A percentile compares a stretch with the other conserved stretches of the same genome.
Conservation (phyloP, 108 stramenopile genomes). For the Stephanodiscus triporus region DNA sequence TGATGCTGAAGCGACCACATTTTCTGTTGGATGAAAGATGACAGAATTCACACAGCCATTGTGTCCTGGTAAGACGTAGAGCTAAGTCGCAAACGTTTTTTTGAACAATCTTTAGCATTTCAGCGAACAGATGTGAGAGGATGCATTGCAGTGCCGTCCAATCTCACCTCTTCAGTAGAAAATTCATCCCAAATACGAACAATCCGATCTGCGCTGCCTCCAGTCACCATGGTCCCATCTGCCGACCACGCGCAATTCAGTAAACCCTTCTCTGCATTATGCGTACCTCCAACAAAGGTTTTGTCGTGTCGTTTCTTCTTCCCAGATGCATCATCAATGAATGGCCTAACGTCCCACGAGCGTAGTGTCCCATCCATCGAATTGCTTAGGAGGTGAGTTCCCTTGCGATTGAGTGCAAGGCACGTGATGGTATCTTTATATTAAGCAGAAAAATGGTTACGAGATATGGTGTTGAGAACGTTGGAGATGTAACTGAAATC, state of each 20-base stretch:
- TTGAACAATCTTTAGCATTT: neutral
- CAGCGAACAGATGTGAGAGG: neutral
- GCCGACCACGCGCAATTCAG: constrained; percentile 88
- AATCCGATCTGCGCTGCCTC: constrained; percentile 80
- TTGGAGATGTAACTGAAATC: neutral
- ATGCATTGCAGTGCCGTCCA: neutral
- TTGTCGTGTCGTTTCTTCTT: constrained; percentile 57
- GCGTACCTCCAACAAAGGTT: constrained; percentile 72
- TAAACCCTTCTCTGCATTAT: constrained; percentile 86
- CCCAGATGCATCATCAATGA: constrained; percentile 42
- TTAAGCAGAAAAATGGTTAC: too few species aligned
- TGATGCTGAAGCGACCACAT: constrained; percentile 63
- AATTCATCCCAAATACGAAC: constrained; percentile 93
- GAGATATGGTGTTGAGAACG: too few species aligned
- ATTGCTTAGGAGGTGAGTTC: constrained; percentile 83
- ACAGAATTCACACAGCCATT: constrained; percentile 87
- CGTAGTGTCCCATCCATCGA: constrained; percentile 80
- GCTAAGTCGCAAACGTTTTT: constrained; percentile 7
- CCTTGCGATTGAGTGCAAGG: constrained; percentile 66
- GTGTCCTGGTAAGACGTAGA: constrained; percentile 88
- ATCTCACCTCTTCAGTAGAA: constrained; percentile 65
- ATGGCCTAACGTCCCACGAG: constrained; percentile 84
- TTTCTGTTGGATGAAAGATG: constrained; percentile 74
- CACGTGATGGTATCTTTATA: constrained; percentile 81
- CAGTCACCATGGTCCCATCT: constrained; percentile 83